Evolutionary conservation across 75 land plant genomes (phyloP), one percentile per base, ranked within the genome.

Genomic region (Selaginella moellendorffii): DNA sequence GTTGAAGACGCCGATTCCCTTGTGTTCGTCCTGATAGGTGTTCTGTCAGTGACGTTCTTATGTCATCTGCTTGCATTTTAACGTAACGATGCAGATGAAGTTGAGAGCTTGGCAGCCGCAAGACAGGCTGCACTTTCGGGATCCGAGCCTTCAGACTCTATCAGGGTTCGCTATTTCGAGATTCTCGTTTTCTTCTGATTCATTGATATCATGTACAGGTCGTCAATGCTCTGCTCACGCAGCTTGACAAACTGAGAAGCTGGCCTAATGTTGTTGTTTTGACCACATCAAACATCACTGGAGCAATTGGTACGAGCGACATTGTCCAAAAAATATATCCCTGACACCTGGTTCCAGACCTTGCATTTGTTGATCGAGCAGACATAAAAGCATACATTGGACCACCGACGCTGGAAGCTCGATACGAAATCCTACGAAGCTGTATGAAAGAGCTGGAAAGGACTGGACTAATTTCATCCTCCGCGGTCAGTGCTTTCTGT

Each of bases 281-380:
- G 61, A 90, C 97, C 53, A 90, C 97, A 21, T 90, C 97, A 29
- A 90, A 90, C 36, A 80, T 90, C 22, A 90, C 97, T 53, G 68
- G 83, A 26, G 97, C 97, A 23, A 90, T 90, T 66, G 97, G 97
- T 90, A 80, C 22, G 54, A 23, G 14, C 5, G 14, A 36, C 46
- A 36, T 14, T 36, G 46, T 36, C 10, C 14, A 36, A 36, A n/a
- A 36, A 5, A 36, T 36, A 36, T 36, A 36, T 36, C n/a, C n/a
- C n/a, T n/a, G n/a, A n/a, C n/a, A n/a, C n/a, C n/a, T n/a, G n/a
- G n/a, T 5, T 79, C 72, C 85, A 90, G 97, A 90, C 67, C 78
- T 90, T 77, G 97, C 97, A 62, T 90, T 90, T 78, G 88, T 90
- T 58, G 97, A 90, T 70, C 74, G 97, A 31, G 97, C 97, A 36